These are phyloP conservation scores for Botrytis deweyae DNA, from an alignment of 2,329 filamentous ascomycete genomes.

Conservation along the genomic window DNA sequence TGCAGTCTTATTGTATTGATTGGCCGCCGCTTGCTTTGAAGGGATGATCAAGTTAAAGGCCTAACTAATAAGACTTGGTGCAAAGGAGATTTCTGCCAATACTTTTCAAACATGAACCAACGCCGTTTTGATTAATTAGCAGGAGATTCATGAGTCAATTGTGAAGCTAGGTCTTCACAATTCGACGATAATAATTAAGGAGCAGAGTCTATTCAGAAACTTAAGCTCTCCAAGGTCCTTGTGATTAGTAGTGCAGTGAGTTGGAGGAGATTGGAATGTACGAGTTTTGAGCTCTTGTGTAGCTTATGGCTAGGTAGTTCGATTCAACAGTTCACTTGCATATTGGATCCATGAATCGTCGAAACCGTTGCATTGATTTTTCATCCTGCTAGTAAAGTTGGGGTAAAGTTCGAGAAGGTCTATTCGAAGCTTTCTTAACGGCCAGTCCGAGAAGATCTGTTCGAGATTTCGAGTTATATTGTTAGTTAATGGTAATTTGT, in stretches of 20 bases:
- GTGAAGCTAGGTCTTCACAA: background rate
- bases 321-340: background rate
- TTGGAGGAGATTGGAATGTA: background rate
- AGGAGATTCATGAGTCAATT: background rate
- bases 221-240: background rate
- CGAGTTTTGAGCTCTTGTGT: background rate
- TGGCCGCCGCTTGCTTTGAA: background rate
- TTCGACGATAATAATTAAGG: background rate
- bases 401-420: slow-evolving; percentile 4
- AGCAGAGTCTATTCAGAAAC: background rate
- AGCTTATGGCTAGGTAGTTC: background rate
- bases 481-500: background rate
- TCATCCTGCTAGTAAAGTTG: background rate
- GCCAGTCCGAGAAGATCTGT: background rate
- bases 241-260: background rate
- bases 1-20: background rate
- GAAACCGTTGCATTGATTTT: slow-evolving; percentile 10
- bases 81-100: background rate
- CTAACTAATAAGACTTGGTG: background rate
- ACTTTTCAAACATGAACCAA: background rate
- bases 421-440: background rate
- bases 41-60: background rate
- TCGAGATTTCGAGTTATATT: background rate
- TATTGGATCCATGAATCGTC: background rate
- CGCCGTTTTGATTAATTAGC: background rate